Conservation (phyloP, 169 alveolate species). For the Plasmodium gaboni region DNA sequence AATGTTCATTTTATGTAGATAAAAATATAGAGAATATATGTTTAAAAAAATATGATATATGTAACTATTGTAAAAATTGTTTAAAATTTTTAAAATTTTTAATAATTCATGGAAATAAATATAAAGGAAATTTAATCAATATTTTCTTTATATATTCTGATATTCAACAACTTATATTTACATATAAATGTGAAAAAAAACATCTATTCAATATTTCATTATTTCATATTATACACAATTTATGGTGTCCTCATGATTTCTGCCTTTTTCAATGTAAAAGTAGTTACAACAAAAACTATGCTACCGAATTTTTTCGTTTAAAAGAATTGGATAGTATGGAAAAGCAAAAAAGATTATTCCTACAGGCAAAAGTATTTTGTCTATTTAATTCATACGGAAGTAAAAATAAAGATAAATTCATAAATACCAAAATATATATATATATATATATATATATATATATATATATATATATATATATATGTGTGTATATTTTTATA, state of each 20-base stretch:
- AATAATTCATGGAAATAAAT: constrained; percentile 36
- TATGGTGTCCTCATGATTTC: constrained; percentile 62
- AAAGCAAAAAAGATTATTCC: constrained; percentile 40
- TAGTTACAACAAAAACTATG: constrained; percentile 14
- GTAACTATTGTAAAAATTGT: constrained; percentile 43
- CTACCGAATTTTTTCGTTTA: constrained; percentile 64
- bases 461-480: too few species aligned
- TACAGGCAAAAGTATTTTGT: constrained; percentile 43
- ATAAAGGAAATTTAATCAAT: constrained; percentile 37
- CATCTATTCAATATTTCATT: constrained; percentile 34
- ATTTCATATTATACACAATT: constrained; percentile 39
- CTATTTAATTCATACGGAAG: constrained; percentile 23
- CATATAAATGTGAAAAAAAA: constrained; percentile 38
- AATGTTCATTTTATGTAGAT: constrained; percentile 26
- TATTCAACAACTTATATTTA: constrained; percentile 17
- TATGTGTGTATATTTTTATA: background rate
- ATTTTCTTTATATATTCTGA: constrained; percentile 19
- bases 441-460: too few species aligned
- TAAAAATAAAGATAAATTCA: background rate
- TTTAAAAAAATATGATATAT: constrained; percentile 16
- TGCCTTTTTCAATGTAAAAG: constrained; percentile 41
- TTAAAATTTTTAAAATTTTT: constrained; percentile 37
- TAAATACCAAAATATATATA: too few species aligned
- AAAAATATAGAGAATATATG: constrained; percentile 12
- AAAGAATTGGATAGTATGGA: constrained; percentile 67